Evolutionary conservation across 2,329 filamentous ascomycete species (phyloP).

Genomic region (Xylaria sp.): DNA sequence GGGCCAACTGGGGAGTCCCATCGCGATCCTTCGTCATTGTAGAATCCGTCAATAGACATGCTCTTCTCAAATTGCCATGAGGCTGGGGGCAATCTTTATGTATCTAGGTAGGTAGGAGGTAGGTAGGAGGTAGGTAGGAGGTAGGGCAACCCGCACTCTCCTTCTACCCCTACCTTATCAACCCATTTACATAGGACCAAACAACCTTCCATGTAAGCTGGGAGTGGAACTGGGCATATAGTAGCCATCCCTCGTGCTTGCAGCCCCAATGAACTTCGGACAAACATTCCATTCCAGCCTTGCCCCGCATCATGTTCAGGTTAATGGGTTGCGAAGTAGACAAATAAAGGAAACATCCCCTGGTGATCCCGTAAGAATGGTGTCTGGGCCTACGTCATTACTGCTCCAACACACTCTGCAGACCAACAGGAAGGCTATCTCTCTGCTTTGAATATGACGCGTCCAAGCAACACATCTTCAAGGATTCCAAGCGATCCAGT

Average conservation of each 20-base stretch:
- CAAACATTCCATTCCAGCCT: neutral
- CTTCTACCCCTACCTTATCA: neutral
- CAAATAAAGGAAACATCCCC: neutral
- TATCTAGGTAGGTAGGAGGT: neutral
- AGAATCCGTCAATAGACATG: neutral
- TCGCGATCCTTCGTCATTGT: constrained; percentile 13
- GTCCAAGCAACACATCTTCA: neutral
- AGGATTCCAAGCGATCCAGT: neutral
- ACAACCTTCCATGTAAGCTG: neutral
- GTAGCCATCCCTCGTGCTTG: neutral
- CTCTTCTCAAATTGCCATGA: neutral
- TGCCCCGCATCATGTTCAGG: constrained; percentile 7
- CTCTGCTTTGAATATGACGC: constrained; percentile 1
- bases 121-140: neutral
- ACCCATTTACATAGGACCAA: neutral
- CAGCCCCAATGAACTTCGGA: neutral
- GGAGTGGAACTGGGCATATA: constrained; percentile 15
- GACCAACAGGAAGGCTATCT: neutral
- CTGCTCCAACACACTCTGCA: neutral
- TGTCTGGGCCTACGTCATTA: constrained; percentile 21
- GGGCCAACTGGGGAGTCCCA: constrained; percentile 11
- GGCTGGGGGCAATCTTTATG: constrained; percentile 16
- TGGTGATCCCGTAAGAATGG: constrained; percentile 16
- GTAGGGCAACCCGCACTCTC: neutral
- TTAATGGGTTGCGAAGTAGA: neutral